phyloP scores from a whole-genome alignment of 176 grass and related monocot genomes.

The Chloris gayana region DNA sequence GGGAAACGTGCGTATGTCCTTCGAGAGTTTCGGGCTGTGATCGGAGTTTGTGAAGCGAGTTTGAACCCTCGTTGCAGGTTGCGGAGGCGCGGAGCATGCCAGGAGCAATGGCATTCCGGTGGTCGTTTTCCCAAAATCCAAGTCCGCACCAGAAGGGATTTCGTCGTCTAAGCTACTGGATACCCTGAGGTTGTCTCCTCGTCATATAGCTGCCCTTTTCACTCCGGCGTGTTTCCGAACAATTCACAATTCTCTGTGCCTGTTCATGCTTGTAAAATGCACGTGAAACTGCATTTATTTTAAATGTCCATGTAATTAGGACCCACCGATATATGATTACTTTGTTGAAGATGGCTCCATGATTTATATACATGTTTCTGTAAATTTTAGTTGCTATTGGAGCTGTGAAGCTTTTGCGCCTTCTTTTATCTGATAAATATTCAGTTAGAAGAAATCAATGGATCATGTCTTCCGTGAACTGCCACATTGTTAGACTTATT shows the following conservation, averaged over 20 bases:
- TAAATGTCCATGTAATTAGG: too few species aligned
- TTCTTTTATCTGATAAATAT: neutral
- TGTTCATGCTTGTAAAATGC: neutral
- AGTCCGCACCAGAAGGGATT: slow-evolving; percentile 51
- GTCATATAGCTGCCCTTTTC: neutral
- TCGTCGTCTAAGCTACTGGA: slow-evolving; percentile 54
- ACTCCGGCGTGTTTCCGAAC: neutral
- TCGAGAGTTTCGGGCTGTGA: neutral
- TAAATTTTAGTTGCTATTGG: neutral
- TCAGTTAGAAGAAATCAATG: neutral
- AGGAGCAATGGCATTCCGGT: slow-evolving; percentile 64
- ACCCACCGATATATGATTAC: neutral
- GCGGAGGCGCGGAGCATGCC: slow-evolving; percentile 74
- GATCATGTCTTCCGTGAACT: neutral
- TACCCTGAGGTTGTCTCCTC: slow-evolving; percentile 57
- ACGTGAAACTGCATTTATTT: neutral
- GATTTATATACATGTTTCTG: neutral
- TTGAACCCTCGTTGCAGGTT: slow-evolving; percentile 42
- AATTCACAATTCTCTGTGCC: neutral
- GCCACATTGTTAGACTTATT: neutral
- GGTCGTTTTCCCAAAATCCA: slow-evolving; percentile 62
- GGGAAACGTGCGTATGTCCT: neutral
- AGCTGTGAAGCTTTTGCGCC: neutral
- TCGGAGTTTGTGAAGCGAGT: neutral
- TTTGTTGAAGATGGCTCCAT: neutral